Evolutionary conservation across 2,329 filamentous ascomycete species (phyloP).

Genomic region (Cladophialophora immunda): DNA sequence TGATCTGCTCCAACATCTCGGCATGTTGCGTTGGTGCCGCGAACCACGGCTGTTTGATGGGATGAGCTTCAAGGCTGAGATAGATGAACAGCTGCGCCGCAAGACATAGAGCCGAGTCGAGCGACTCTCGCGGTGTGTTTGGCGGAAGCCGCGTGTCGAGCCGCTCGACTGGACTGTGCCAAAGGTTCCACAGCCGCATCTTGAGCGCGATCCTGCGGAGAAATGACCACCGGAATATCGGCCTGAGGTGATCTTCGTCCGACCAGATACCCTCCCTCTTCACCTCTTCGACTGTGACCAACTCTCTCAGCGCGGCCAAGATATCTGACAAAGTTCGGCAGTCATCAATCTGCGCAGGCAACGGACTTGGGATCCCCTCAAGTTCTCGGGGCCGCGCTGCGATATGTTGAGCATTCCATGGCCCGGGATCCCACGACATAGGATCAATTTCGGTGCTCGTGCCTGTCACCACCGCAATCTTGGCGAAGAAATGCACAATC

Average conservation of each 20-base stretch:
- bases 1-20: slow-evolving; percentile 12
- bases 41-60: slow-evolving; percentile 13
- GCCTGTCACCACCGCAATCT: slow-evolving; percentile 14
- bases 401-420: background rate
- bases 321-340: background rate
- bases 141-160: background rate
- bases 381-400: background rate
- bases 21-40: slow-evolving; percentile 9
- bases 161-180: background rate
- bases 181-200: slow-evolving; percentile 19
- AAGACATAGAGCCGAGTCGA: slow-evolving; percentile 10
- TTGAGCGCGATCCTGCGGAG: slow-evolving; percentile 17
- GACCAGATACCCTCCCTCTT: slow-evolving; percentile 10
- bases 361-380: background rate
- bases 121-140: background rate
- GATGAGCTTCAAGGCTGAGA: slow-evolving; percentile 14
- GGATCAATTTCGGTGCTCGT: slow-evolving; percentile 12
- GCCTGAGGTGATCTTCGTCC: slow-evolving; percentile 17
- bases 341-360: background rate
- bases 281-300: slow-evolving; percentile 9
- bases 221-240: slow-evolving; percentile 15
- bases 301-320: slow-evolving; percentile 8
- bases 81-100: slow-evolving; percentile 21
- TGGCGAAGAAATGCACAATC: slow-evolving; percentile 19
- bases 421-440: slow-evolving; percentile 17